Base-by-base conservation (phyloP, 805 yeast genomes). In the Candida krabiensis region DNA sequence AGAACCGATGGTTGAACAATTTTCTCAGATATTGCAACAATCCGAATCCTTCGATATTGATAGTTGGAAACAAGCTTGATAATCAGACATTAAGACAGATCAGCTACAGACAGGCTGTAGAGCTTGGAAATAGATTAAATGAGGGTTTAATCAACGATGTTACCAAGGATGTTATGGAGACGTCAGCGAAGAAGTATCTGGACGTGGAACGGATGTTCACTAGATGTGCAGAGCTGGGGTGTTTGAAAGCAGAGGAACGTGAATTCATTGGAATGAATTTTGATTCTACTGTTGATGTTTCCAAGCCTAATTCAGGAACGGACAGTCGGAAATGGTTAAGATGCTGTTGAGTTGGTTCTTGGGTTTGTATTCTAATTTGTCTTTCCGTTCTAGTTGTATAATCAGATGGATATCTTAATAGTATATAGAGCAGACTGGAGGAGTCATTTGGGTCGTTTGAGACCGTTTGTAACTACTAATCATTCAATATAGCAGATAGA, bases 31-130 rank as follows among this genome's bases (percentile, higher is more conserved):
- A 73, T 50, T 71, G 78, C 54, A 71, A 69, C 44, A 76, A 67
- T 14, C 56, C 66, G 4, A 52, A 52, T 17, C 80, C 81, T 0
- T 71, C 73, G 2, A 67, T 77, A 9, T 43, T 77, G 19, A 57
- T 77, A 1, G 79, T 77, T 34, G 83, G 80, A 2, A 77, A 77
- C 47, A 77, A 77, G 52, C 43, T 45, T 14, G 83, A 77, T 46
- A 61, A 50, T 33, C 49, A 52, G 18, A 32, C 47, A 3, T 31
- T 50, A 7, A 37, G 61, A 29, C 61, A 58, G 37, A 53, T 60
- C 16, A 55, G 61, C 34, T 47, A 48, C 22, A 41, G 64, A 28
- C 64, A 60, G 39, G 58, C 61, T 1, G 46, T 54, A n/a, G 64
- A 60, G 40, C 55, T 53, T 36, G 61, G 55, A 2, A 28, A 30